Conservation (phyloP, 2,329 filamentous ascomycete genomes). For the Aspergillus pseudonomiae region DNA sequence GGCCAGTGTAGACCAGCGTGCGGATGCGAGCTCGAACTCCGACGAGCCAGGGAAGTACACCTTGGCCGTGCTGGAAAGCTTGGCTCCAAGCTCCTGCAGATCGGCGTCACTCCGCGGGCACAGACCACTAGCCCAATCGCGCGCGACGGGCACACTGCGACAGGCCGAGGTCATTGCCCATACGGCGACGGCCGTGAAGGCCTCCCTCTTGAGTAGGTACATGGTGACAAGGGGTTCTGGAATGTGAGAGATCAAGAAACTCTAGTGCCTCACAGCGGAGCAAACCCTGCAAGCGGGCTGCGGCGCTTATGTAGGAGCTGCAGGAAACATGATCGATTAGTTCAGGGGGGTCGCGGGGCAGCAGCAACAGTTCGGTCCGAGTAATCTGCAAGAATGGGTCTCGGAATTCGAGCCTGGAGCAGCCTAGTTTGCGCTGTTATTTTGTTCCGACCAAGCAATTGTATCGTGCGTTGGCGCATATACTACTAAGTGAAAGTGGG, state of each 20-base stretch:
- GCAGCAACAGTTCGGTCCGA: not conserved
- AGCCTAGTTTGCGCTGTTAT: not conserved
- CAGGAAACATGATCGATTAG: not conserved
- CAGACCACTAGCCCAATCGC: not conserved
- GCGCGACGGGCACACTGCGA: not conserved
- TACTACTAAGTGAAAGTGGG: not conserved
- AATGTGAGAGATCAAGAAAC: not conserved
- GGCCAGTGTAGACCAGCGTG: constrained; percentile 52
- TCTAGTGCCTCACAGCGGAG: not conserved
- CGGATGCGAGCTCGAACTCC: constrained; percentile 43
- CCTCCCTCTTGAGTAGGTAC: constrained; percentile 14
- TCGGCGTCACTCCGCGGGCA: constrained; percentile 14
- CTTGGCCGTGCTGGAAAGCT: constrained; percentile 43
- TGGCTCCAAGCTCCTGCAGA: constrained; percentile 22
- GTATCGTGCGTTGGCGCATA: not conserved
- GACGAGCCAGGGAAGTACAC: constrained; percentile 48
- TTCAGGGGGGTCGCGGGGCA: too few species aligned
- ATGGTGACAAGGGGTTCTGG: not conserved
- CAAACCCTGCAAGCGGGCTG: not conserved
- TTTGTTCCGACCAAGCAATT: not conserved
- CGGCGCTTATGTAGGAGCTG: not conserved
- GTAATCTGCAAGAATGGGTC: not conserved
- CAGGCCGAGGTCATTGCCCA: constrained; percentile 25
- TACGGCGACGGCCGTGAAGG: constrained; percentile 27
- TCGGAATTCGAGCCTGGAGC: not conserved